These are phyloP conservation scores for Leccinum truebloodii DNA, from an alignment of 768 basidiomycete species.

Conservation along the genomic window DNA sequence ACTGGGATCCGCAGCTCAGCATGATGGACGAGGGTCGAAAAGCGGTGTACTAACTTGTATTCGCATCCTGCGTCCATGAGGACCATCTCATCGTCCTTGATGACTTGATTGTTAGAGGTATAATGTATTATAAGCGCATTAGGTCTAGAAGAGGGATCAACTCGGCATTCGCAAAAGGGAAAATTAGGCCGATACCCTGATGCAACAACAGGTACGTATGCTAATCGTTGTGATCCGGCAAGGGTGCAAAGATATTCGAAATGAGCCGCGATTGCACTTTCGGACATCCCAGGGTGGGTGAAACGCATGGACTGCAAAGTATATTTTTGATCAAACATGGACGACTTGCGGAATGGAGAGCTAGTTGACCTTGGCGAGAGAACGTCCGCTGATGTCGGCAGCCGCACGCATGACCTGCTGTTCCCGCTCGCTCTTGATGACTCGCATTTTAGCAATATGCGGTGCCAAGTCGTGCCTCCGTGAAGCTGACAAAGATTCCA, in stretches of 20 bases:
- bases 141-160: conserved; percentile 45
- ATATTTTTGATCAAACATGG: neutral
- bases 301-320: conserved; percentile 78
- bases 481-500: conserved; percentile 52
- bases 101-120: conserved; percentile 82
- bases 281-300: conserved; percentile 54
- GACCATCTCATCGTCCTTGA: conserved; percentile 71
- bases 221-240: conserved; percentile 78
- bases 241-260: conserved; percentile 88
- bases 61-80: conserved; percentile 93
- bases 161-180: neutral
- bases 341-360: neutral
- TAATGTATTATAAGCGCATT: conserved; percentile 95
- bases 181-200: conserved; percentile 61
- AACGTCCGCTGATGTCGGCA: conserved; percentile 83
- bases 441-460: conserved; percentile 68
- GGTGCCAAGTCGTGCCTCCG: conserved; percentile 57
- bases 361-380: conserved; percentile 73
- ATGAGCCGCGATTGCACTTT: conserved; percentile 69
- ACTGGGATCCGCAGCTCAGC: conserved; percentile 38
- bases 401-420: conserved; percentile 78
- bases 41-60: conserved; percentile 60
- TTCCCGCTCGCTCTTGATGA: conserved; percentile 81
- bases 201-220: conserved; percentile 98
- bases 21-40: neutral